Evolutionary conservation across 768 basidiomycete species (phyloP), one percentile per base, ranked within the genome.

Genomic region (Boletus rubroflammeus): DNA sequence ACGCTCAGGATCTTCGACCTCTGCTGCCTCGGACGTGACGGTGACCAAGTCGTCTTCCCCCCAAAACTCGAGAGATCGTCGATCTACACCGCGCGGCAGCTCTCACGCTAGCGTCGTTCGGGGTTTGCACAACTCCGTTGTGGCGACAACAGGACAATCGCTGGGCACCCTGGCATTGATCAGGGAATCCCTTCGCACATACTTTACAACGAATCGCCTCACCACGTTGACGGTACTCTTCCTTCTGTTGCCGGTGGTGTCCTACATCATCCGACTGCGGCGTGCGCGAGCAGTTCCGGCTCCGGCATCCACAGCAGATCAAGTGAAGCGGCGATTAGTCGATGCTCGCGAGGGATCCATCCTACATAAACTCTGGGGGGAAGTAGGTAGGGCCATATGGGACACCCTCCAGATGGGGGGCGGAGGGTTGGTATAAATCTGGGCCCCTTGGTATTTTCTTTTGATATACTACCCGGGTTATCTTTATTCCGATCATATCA

Each of bases 351-450:
- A 57, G 19, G 73, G 61, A 56, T 61, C 77, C 68, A 31, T 68
- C 55, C 13, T 75, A 70, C 34, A 58, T 73, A 41, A 48, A 77
- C 70, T 79, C 31, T 85, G 85, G 82, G 67, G 68, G 19, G 82
- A 81, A 61, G 62, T 78, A 7, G 60, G 79, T 4, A 75, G 77
- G 40, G 81, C 77, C 6, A 73, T 91, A 15, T 67, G 71, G 44
- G 88, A 91, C 71, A 85, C 86, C 4, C 76, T 87, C 31, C 78
- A 75, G 61, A 90, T 91, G 88, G 88, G 83, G 1, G 88, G 86
- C 19, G 81, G 85, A 58, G 89, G 88, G 19, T 69, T 89, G 54
- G 85, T 85, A 41, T 89, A 68, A 72, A n/a, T 15, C 4, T 47
- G 41, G 42, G 6, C 0, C 13, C 13, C 1, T 5, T 28, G 3